phyloP scores from a whole-genome alignment of 2,329 filamentous ascomycete species.

The Alternaria metachromatica region DNA sequence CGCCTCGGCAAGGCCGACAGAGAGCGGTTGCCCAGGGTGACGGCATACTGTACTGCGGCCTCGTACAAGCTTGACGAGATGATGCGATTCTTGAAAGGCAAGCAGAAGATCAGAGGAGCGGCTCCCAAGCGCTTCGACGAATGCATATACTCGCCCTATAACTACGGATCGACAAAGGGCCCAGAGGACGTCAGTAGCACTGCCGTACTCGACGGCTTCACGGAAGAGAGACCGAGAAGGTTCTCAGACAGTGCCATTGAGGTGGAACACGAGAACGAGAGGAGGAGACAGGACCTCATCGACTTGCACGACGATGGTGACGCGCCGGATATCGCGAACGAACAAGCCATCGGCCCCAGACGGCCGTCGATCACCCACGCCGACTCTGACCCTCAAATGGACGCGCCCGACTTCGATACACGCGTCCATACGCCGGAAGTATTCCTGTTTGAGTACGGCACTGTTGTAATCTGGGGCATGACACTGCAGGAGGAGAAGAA shows the following conservation, averaged over 20 bases:
- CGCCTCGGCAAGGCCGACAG: constrained; percentile 92
- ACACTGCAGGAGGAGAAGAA: constrained; percentile 84
- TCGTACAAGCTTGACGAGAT: constrained; percentile 89
- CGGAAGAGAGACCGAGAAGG: constrained; percentile 62
- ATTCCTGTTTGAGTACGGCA: constrained; percentile 96
- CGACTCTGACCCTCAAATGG: constrained; percentile 41
- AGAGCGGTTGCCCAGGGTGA: constrained; percentile 84
- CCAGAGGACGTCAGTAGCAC: constrained; percentile 45
- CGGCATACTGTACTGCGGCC: constrained; percentile 94
- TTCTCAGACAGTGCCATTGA: constrained; percentile 77
- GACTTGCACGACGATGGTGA: constrained; percentile 60
- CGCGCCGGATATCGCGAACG: constrained; percentile 32
- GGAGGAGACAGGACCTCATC: constrained; percentile 67
- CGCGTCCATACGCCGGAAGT: constrained; percentile 91
- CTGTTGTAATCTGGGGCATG: constrained; percentile 99
- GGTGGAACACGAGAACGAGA: constrained; percentile 64
- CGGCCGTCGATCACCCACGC: constrained; percentile 37
- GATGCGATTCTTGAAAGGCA: constrained; percentile 88
- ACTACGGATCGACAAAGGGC: constrained; percentile 65
- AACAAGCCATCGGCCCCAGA: constrained; percentile 31
- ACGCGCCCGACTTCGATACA: constrained; percentile 78
- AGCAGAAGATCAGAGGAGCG: constrained; percentile 76
- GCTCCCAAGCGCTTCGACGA: constrained; percentile 95
- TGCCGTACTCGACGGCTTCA: constrained; percentile 35
- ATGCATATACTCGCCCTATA: constrained; percentile 95